These are phyloP conservation scores for Suhomyces emberorum DNA, from an alignment of 805 yeast species.

Conservation along the genomic window DNA sequence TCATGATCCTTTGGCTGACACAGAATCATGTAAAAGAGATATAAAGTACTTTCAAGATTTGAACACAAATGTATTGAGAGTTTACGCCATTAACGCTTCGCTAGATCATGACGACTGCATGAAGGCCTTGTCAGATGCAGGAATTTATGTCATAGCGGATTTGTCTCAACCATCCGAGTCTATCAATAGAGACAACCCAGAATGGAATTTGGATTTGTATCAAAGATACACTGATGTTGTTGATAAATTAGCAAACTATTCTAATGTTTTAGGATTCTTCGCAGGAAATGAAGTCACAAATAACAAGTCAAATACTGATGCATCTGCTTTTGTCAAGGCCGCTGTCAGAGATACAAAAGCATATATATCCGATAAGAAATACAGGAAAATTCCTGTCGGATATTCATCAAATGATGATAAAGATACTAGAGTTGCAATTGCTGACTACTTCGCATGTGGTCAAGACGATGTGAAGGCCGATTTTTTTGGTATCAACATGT, in stretches of 20 bases:
- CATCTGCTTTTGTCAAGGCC: slow-evolving; percentile 94
- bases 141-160: slow-evolving; percentile 44
- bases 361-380: slow-evolving; percentile 63
- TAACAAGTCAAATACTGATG: slow-evolving; percentile 74
- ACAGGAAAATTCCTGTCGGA: slow-evolving; percentile 87
- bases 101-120: slow-evolving; percentile 40
- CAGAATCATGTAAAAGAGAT: slow-evolving; percentile 41
- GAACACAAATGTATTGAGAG: slow-evolving; percentile 42
- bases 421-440: slow-evolving; percentile 72
- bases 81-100: slow-evolving; percentile 39
- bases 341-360: slow-evolving; percentile 86
- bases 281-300: slow-evolving; percentile 98
- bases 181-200: slow-evolving; percentile 72
- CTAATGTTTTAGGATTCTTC: slow-evolving; percentile 87
- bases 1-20: slow-evolving; percentile 41
- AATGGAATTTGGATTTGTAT: slow-evolving; percentile 70
- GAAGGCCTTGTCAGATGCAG: slow-evolving; percentile 39
- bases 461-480: slow-evolving; percentile 60
- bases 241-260: slow-evolving; percentile 72
- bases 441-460: slow-evolving; percentile 87
- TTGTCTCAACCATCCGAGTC: slow-evolving; percentile 70
- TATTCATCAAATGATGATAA: slow-evolving; percentile 90
- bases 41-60: slow-evolving; percentile 34
- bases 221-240: slow-evolving; percentile 78
- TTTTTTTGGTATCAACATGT: slow-evolving; percentile 83